These are phyloP conservation scores for Pholiota conissans DNA, from an alignment of 768 basidiomycete genomes.

Conservation along the genomic window DNA sequence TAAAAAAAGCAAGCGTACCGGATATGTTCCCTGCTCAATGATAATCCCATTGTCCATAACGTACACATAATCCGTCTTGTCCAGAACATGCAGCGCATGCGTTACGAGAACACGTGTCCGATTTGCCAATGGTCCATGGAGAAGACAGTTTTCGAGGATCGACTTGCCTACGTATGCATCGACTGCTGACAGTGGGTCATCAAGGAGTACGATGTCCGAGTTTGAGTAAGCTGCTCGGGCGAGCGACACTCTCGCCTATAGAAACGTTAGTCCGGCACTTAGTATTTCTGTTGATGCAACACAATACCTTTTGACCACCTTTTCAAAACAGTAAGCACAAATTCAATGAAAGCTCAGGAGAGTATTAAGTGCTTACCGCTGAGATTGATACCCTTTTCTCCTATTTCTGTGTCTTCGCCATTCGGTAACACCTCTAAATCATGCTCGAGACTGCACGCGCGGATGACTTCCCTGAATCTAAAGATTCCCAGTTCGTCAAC, in stretches of 20 bases:
- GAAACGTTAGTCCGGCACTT: not conserved
- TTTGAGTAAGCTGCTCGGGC: conserved; percentile 78
- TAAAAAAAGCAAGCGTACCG: conserved; percentile 30
- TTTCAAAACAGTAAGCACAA: not conserved
- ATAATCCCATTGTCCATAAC: conserved; percentile 61
- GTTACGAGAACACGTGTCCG: conserved; percentile 65
- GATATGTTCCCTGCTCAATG: conserved; percentile 62
- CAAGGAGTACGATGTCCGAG: conserved; percentile 74
- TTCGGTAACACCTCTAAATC: conserved; percentile 74
- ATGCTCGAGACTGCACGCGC: conserved; percentile 66
- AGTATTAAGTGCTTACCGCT: conserved; percentile 39
- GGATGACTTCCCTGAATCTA: conserved; percentile 58
- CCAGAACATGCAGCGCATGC: conserved; percentile 56
- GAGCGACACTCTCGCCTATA: conserved; percentile 69
- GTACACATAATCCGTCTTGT: conserved; percentile 64
- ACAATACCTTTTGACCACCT: conserved; percentile 38
- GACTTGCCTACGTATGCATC: conserved; percentile 76
- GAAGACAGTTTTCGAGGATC: conserved; percentile 62
- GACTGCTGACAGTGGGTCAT: conserved; percentile 84
- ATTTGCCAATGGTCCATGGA: conserved; percentile 50
- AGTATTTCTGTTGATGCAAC: not conserved
- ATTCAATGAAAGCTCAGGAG: not conserved
- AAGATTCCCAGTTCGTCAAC: not conserved
- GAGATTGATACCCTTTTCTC: conserved; percentile 75
- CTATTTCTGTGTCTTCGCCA: conserved; percentile 71